A percentile compares a stretch with the other conserved stretches of the same genome.
Evolutionary conservation across 139 green algal species (phyloP).

Genomic region (Deuterostichococcus epilithicus): DNA sequence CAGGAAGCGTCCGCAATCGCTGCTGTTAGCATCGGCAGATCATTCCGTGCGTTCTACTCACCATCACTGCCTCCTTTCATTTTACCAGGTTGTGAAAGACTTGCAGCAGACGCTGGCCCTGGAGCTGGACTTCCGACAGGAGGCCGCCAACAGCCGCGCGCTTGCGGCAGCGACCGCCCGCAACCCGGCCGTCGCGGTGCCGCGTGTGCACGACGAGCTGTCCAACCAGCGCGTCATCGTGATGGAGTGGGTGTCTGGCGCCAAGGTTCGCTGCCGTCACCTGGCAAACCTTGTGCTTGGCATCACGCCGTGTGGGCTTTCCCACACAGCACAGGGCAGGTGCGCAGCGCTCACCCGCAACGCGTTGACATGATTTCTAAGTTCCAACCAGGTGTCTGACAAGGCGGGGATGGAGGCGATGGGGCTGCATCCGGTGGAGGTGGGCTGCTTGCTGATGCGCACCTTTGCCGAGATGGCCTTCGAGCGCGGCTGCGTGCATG

Average conservation of each 20-base stretch:
- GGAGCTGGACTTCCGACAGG: conserved; percentile 82
- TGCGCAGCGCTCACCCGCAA: too few species aligned
- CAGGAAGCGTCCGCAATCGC: too few species aligned
- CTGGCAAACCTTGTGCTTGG: too few species aligned
- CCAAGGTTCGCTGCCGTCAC: conserved; percentile 52
- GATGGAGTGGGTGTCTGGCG: conserved; percentile 77
- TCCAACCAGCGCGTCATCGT: conserved; percentile 52
- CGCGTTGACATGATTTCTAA: neutral
- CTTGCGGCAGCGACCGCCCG: conserved; percentile 31
- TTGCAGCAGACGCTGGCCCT: conserved; percentile 60
- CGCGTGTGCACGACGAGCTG: conserved; percentile 34
- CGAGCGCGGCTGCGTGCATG: conserved; percentile 67
- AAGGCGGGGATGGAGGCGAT: neutral
- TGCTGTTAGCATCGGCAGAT: too few species aligned
- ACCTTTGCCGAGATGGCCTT: conserved; percentile 85
- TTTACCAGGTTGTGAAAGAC: conserved; percentile 54
- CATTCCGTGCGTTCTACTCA: too few species aligned
- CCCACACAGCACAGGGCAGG: too few species aligned
- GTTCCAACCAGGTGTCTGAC: neutral
- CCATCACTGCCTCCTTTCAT: too few species aligned
- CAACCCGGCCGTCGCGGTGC: conserved; percentile 43
- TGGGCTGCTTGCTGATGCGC: conserved; percentile 68
- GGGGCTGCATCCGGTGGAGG: conserved; percentile 25
- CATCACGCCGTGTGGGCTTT: too few species aligned
- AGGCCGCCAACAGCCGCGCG: conserved; percentile 52